phyloP scores from a whole-genome alignment of 768 basidiomycete species.

The Fibroporia radiculosa region DNA sequence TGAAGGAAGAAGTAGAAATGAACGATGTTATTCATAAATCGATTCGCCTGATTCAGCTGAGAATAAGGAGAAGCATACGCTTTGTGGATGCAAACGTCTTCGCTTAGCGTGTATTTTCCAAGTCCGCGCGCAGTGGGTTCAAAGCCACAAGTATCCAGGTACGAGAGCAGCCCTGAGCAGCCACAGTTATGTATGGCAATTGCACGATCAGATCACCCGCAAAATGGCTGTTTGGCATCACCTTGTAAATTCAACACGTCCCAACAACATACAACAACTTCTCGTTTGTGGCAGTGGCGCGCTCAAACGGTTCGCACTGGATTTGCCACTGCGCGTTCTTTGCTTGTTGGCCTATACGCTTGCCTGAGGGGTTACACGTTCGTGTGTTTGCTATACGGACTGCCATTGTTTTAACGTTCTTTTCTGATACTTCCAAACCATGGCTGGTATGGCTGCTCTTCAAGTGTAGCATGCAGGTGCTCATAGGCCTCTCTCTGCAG shows the following conservation, averaged over 20 bases:
- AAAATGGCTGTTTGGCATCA: conserved; percentile 12
- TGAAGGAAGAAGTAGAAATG: too few species aligned
- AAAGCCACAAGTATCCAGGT: too few species aligned
- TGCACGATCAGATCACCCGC: too few species aligned
- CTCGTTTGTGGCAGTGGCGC: not conserved
- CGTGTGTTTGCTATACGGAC: not conserved
- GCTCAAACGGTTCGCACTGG: not conserved
- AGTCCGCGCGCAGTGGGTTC: too few species aligned
- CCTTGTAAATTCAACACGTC: conserved; percentile 9
- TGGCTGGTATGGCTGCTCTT: not conserved
- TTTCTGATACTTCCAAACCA: not conserved
- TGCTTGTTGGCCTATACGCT: not conserved
- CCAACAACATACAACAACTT: not conserved
- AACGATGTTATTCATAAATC: too few species aligned
- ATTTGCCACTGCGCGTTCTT: not conserved
- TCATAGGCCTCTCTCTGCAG: conserved; percentile 4
- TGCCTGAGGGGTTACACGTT: not conserved
- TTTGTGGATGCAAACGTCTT: not conserved
- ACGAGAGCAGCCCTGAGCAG: too few species aligned
- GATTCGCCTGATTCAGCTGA: too few species aligned
- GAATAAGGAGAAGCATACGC: not conserved
- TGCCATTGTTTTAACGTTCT: not conserved
- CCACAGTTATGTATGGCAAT: too few species aligned
- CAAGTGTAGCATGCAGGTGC: not conserved
- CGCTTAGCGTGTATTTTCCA: not conserved